These are phyloP conservation scores for Malassezia sympodialis DNA, from an alignment of 1,284 basidiomycete species.

Conservation along the genomic window DNA sequence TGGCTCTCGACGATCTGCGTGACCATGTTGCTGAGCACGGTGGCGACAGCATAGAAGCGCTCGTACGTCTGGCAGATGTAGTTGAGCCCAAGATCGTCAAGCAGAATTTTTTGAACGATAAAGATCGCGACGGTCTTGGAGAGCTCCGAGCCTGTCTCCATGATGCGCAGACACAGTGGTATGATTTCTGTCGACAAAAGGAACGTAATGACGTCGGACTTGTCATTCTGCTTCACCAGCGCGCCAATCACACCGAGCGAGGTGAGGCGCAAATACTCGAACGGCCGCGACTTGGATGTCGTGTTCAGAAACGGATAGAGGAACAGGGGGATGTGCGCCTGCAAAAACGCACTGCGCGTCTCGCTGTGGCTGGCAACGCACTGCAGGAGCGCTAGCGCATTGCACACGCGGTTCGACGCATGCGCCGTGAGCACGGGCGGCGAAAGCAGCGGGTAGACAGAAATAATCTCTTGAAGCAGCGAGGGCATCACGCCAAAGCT, in stretches of 20 bases:
- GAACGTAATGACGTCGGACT: constrained; percentile 97
- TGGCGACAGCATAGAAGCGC: constrained; percentile 96
- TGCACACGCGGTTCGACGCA: constrained; percentile 98
- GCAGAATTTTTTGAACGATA: constrained; percentile 97
- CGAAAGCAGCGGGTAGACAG: constrained; percentile 89
- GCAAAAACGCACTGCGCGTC: constrained; percentile 42
- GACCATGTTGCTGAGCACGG: constrained; percentile 98
- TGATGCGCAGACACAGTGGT: constrained; percentile 94
- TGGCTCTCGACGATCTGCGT: constrained; percentile 70
- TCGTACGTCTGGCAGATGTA: constrained; percentile 99
- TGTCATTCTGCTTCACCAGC: constrained; percentile 90
- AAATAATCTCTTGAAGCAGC: constrained; percentile 92
- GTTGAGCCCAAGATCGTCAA: constrained; percentile 92
- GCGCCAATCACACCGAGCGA: constrained; percentile 97
- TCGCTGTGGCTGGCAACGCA: constrained; percentile 61
- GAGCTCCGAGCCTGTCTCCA: constrained; percentile 99
- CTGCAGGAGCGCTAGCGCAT: constrained; percentile 90
- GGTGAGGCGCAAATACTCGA: constrained; percentile 94
- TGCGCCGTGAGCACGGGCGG: constrained; percentile 94
- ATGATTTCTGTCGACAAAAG: constrained; percentile 98
- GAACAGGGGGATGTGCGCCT: constrained; percentile 92
- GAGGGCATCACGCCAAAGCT: constrained; percentile 99
- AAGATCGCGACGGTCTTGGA: constrained; percentile 99
- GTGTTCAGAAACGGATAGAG: constrained; percentile 99
- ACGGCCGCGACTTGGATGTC: constrained; percentile 94